Evolutionary conservation across 805 yeast species (phyloP).

Genomic region (Cyberlindnera subsufficiens): DNA sequence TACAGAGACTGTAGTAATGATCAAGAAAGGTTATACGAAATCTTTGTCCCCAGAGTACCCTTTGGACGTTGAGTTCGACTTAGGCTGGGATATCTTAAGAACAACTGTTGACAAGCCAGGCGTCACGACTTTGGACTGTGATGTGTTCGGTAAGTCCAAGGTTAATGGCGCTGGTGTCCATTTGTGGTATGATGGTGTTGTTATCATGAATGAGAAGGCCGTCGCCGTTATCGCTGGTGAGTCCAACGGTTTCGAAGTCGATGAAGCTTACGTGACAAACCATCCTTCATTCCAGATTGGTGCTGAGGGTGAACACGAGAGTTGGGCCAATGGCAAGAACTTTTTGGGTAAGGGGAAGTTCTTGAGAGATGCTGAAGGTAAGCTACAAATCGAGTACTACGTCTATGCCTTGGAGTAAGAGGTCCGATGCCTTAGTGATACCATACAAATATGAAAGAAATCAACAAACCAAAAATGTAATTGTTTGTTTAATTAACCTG

Average conservation of each 20-base stretch:
- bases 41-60: slow-evolving; percentile 31
- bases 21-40: slow-evolving; percentile 31
- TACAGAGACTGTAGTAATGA: slow-evolving; percentile 24
- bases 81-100: slow-evolving; percentile 45
- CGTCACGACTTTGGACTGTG: slow-evolving; percentile 40
- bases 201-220: slow-evolving; percentile 31
- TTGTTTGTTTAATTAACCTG: slow-evolving; percentile 7
- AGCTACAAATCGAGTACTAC: slow-evolving; percentile 49
- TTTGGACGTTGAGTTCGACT: slow-evolving; percentile 30
- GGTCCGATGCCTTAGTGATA: background rate
- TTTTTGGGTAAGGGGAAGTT: slow-evolving; percentile 58
- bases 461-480: too few relatives aligned
- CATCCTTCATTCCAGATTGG: slow-evolving; percentile 38
- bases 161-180: slow-evolving; percentile 35
- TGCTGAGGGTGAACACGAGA: slow-evolving; percentile 34
- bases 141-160: slow-evolving; percentile 39
- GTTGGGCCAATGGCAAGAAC: slow-evolving; percentile 46
- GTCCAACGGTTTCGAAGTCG: slow-evolving; percentile 29
- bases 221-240: slow-evolving; percentile 31
- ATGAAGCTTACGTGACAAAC: slow-evolving; percentile 43
- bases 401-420: slow-evolving; percentile 26
- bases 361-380: slow-evolving; percentile 39
- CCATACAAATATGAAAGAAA: too few relatives aligned
- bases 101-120: slow-evolving; percentile 26
- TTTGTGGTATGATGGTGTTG: slow-evolving; percentile 44